phyloP scores from a whole-genome alignment of 257 asterid genomes.

The Ophiorrhiza pumila region DNA sequence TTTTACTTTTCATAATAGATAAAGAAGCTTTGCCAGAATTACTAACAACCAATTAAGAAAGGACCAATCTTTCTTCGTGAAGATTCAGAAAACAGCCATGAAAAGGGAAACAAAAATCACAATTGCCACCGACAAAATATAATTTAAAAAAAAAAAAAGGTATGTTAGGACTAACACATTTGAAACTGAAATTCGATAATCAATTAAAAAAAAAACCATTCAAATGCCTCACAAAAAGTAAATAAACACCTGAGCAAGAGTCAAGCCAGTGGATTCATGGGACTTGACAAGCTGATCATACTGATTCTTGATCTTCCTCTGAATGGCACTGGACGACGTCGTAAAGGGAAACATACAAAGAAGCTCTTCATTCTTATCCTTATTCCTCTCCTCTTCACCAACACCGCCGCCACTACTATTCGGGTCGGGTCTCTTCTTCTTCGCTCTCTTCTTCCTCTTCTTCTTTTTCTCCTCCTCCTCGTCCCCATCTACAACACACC shows the following conservation, averaged over 20 bases:
- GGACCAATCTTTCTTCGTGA: not conserved
- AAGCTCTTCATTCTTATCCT: slow-evolving; percentile 42
- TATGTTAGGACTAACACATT: too few relatives aligned
- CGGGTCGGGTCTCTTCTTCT: slow-evolving; percentile 57
- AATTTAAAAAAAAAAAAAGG: not conserved
- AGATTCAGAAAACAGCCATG: not conserved
- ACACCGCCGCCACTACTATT: slow-evolving; percentile 21
- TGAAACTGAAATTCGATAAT: not conserved
- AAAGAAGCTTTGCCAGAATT: not conserved
- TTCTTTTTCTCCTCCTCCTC: slow-evolving; percentile 41
- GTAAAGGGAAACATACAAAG: slow-evolving; percentile 68
- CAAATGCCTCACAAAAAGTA: not conserved
- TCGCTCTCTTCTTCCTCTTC: slow-evolving; percentile 63
- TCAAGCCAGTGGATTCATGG: slow-evolving; percentile 65
- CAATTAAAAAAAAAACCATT: not conserved
- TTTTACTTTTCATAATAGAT: not conserved
- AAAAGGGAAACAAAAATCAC: not conserved
- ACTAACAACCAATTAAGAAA: not conserved
- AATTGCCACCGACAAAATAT: not conserved
- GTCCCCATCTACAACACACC: slow-evolving; percentile 32
- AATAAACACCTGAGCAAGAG: slow-evolving; percentile 58
- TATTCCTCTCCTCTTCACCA: slow-evolving; percentile 29
- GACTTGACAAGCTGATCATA: slow-evolving; percentile 79
- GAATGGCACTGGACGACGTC: slow-evolving; percentile 63
- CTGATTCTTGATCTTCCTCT: slow-evolving; percentile 72